Conservation (phyloP, 2,329 filamentous ascomycete genomes). For the Talaromyces sp. region DNA sequence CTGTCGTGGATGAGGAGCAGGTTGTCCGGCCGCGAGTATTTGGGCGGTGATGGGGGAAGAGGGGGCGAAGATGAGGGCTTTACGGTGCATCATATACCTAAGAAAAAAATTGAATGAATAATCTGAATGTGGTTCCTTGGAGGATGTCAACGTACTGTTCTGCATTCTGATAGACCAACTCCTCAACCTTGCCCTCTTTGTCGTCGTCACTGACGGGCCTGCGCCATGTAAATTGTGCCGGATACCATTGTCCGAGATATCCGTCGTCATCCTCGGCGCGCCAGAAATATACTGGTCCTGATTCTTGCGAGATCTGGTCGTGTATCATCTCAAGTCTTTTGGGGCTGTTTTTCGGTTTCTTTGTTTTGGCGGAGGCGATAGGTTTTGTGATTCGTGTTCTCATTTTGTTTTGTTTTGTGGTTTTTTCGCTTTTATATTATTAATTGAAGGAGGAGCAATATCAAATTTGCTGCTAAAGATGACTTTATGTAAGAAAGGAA, state of each 20-base stretch:
- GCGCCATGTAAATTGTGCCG: conserved; percentile 14
- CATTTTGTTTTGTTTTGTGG: background rate
- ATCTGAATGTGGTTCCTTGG: background rate
- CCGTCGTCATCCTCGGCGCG: conserved; percentile 16
- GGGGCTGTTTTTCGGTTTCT: background rate
- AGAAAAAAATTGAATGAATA: conserved; percentile 5
- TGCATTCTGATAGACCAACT: conserved; percentile 14
- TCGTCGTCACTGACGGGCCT: background rate
- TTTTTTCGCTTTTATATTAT: background rate
- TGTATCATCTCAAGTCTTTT: background rate
- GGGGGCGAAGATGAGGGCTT: conserved; percentile 26
- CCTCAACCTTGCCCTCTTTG: background rate
- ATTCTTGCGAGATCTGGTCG: background rate
- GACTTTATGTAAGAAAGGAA: no score
- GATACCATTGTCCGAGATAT: conserved; percentile 19
- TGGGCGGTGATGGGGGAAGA: conserved; percentile 20
- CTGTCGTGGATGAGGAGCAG: conserved; percentile 15
- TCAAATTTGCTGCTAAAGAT: no score
- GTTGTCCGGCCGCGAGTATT: conserved; percentile 18
- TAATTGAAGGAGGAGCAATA: no score
- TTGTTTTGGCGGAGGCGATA: background rate
- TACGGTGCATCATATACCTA: conserved; percentile 31
- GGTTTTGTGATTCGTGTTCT: background rate
- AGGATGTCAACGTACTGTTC: conserved; percentile 1
- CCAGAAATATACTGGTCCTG: conserved; percentile 16